Conservation (phyloP, 2,329 filamentous ascomycete genomes). For the Cryphonectria radicalis region DNA sequence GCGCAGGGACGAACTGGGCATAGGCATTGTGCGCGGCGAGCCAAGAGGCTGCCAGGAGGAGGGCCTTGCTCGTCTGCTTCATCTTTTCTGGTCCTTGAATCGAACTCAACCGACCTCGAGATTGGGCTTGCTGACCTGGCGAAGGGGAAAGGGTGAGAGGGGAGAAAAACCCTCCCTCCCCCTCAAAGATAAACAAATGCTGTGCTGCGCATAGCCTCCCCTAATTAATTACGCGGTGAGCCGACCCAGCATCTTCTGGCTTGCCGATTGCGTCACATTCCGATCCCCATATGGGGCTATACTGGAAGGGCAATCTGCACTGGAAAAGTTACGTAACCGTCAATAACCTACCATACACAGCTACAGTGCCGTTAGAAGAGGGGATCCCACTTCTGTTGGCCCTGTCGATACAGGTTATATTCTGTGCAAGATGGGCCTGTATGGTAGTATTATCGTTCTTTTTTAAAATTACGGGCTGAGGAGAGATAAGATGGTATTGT, state of each 20-base stretch:
- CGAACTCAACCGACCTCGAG: neutral
- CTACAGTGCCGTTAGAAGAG: neutral
- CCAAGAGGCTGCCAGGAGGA: slow-evolving; percentile 16
- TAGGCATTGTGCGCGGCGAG: slow-evolving; percentile 1
- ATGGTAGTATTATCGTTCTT: neutral
- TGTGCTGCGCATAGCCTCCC: neutral
- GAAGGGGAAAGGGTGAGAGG: too few species aligned
- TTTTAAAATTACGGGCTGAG: neutral
- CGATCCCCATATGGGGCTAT: neutral
- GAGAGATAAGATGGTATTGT: slow-evolving; percentile 11
- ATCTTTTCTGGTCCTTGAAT: neutral
- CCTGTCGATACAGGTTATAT: neutral
- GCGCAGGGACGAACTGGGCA: slow-evolving; percentile 43
- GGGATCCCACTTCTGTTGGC: neutral
- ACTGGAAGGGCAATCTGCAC: neutral
- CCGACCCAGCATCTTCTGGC: neutral
- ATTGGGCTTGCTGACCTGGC: neutral
- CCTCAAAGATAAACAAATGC: neutral
- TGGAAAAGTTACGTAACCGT: slow-evolving; percentile 9
- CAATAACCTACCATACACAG: neutral
- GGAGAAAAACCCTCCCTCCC: neutral
- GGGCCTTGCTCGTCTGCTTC: neutral
- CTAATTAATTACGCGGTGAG: neutral
- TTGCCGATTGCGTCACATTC: slow-evolving; percentile 14
- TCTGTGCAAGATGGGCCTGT: neutral